These are phyloP conservation scores for Neurospora pannonica DNA, from an alignment of 495 filamentous ascomycete species.

Conservation along the genomic window DNA sequence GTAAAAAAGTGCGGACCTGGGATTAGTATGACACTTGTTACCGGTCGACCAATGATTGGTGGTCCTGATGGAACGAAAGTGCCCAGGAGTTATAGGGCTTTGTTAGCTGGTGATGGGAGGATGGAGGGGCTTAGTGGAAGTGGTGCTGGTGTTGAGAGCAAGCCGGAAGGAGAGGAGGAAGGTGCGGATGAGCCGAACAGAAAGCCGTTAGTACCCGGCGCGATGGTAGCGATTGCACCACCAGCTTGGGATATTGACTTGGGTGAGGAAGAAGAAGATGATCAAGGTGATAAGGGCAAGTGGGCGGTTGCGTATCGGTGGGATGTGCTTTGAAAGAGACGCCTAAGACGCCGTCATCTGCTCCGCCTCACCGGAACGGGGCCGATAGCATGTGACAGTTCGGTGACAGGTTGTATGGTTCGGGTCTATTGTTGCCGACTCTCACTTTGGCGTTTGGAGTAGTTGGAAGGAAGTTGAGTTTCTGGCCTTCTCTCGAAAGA, in stretches of 20 bases:
- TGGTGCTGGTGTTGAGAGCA: background rate
- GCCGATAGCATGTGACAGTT: background rate
- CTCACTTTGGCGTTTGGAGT: background rate
- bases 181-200: conserved; percentile 16
- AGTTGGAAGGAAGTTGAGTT: background rate
- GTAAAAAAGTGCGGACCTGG: conserved; percentile 8
- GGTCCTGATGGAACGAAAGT: background rate
- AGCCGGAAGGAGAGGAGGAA: background rate
- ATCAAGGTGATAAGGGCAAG: conserved; percentile 2
- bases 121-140: background rate
- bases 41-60: conserved; percentile 3
- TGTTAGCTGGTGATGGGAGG: conserved; percentile 34
- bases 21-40: conserved; percentile 9
- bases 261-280: conserved; percentile 9
- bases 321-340: conserved; percentile 12
- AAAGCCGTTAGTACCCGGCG: conserved; percentile 16
- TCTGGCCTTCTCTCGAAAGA: background rate
- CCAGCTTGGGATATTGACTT: conserved; percentile 37
- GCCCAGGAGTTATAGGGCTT: conserved; percentile 1
- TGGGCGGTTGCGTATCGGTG: conserved; percentile 40
- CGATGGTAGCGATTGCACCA: conserved; percentile 26
- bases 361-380: background rate
- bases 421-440: background rate
- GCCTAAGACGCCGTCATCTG: background rate
- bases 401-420: background rate